These are phyloP conservation scores for Thraustochytrium sp. DNA, from an alignment of 352 stramenopile species.

Conservation along the genomic window DNA sequence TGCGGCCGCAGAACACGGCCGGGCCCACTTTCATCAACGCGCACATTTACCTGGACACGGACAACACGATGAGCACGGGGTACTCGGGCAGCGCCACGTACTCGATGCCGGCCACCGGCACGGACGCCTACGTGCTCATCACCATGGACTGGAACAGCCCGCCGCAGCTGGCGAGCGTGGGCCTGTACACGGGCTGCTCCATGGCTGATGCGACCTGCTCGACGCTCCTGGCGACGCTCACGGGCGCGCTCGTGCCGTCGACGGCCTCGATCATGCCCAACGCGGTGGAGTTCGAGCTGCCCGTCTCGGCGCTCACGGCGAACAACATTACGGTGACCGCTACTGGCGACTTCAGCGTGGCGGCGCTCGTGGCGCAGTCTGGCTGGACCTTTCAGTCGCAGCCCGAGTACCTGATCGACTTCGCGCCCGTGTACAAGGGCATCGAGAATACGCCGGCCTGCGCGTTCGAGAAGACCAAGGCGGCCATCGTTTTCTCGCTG, in stretches of 20 bases:
- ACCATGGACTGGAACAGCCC: background rate
- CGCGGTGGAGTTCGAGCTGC: background rate
- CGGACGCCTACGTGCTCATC: background rate
- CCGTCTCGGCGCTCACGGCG: background rate
- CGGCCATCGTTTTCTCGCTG: conserved; percentile 17
- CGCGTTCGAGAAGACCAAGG: background rate
- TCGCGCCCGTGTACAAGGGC: background rate
- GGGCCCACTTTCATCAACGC: background rate
- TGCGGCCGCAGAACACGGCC: background rate
- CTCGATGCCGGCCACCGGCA: background rate
- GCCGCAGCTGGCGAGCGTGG: background rate
- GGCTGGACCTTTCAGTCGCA: background rate
- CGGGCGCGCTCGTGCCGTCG: background rate
- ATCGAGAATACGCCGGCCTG: background rate
- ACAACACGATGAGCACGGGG: background rate
- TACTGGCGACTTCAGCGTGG: background rate
- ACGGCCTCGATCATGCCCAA: background rate
- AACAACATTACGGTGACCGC: background rate
- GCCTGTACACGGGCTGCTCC: background rate
- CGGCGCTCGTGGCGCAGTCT: background rate
- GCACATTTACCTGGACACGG: conserved; percentile 19
- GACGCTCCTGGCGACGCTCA: background rate
- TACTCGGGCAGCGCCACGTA: background rate
- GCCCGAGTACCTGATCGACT: conserved; percentile 20
- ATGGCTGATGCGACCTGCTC: background rate